Evolutionary conservation across 1,139 yeast species (phyloP).

Genomic region (Nadsonia starkeyi-henricii): DNA sequence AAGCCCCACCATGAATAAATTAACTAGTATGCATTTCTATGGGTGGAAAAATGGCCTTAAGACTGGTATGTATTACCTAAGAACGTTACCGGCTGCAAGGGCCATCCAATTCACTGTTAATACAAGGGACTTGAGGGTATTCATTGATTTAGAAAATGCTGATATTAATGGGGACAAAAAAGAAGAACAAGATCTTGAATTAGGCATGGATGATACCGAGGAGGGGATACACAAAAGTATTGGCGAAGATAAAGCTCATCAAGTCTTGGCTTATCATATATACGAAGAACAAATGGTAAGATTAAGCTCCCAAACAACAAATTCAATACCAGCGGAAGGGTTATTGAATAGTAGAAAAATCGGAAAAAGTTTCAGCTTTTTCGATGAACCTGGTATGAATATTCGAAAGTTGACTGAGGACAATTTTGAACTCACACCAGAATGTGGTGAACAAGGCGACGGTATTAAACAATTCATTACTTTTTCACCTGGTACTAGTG

Average conservation of each 20-base stretch:
- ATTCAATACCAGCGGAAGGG: too few species aligned
- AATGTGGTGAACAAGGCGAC: too few species aligned
- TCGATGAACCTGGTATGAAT: too few species aligned
- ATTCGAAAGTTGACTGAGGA: too few species aligned
- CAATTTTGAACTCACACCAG: too few species aligned
- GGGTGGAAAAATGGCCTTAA: constrained; percentile 85
- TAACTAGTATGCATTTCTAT: constrained; percentile 79
- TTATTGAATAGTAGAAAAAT: too few species aligned
- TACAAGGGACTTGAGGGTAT: constrained; percentile 23
- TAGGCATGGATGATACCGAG: neutral
- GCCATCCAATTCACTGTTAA: constrained; percentile 77
- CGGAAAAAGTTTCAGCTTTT: too few species aligned
- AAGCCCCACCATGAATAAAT: constrained; percentile 64
- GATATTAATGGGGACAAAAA: constrained; percentile 1
- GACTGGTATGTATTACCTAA: constrained; percentile 82
- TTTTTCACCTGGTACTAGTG: neutral
- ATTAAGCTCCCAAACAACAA: too few species aligned
- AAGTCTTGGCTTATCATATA: too few species aligned
- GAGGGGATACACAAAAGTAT: constrained; percentile 3
- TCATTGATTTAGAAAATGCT: constrained; percentile 3
- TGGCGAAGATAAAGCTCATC: constrained; percentile 5
- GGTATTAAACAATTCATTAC: too few species aligned
- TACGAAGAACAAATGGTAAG: too few species aligned
- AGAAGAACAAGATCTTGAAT: neutral
- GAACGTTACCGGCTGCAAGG: constrained; percentile 84